Base-by-base conservation (phyloP, 352 stramenopile genomes). In the Globisporangium acanthophoron region DNA sequence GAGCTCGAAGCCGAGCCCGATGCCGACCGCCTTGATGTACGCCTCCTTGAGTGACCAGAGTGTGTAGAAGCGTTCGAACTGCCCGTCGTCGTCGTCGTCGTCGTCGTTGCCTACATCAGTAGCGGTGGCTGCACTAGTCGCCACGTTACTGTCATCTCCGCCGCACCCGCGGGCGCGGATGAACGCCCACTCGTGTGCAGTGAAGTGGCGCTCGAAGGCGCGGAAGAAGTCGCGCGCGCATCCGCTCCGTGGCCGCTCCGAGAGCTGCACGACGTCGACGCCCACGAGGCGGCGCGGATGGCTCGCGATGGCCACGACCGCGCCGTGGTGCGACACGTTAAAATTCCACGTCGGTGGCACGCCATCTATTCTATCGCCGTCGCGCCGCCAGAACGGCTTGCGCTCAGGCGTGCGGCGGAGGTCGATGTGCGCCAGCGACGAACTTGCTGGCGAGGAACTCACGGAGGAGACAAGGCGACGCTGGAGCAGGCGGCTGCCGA, bases 1-100 rank as follows among this genome's bases (percentile, higher is more conserved):
- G 24, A 92, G 52, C 16, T 67, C 54, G 41, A 90, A 88, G 11
- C 75, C 77, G n/a, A 91, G 48, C 12, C 83, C 83, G 39, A 88
- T 77, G 12, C 83, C 80, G 16, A 91, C 53, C 5, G 83, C 80
- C 44, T 93, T 91, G 47, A 90, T 87, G 41, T 84, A 91, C 33
- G 80, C 58, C 46, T 93, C 80, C 54, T 91, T 93, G 13, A 93
- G 63, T 13, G 80, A 89, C 83, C 83, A 91, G 18, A 90, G 70
- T 11, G 58, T 65, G 62, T 90, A 90, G 54, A 92, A 89, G 18
- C 67, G 52, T 6, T 54, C n/a, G 49, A 53, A 53, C 76, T 70
- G 69, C 18, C 33, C 29, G 48, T 53, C 27, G 5, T 52, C 58
- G 29, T 67, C 27, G 5, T 52, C 58, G 29, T 67, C 61, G 47